These are phyloP conservation scores for Colletotrichum gloeosporioides DNA, from an alignment of 2,329 filamentous ascomycete genomes.

Conservation along the genomic window DNA sequence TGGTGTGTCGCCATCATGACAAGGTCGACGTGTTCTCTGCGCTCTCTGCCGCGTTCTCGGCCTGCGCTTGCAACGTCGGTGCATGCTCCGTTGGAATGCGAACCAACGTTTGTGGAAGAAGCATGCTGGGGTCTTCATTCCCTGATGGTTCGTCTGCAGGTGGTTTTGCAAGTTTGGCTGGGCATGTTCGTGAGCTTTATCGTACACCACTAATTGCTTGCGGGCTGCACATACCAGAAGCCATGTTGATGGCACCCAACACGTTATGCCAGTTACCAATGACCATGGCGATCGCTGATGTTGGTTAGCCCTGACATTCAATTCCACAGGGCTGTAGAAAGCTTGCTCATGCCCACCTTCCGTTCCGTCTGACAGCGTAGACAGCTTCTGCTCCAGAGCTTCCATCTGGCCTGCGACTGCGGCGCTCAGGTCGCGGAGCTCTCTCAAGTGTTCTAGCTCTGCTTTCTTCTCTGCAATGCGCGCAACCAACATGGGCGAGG, in stretches of 20 bases:
- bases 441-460: conserved; percentile 79
- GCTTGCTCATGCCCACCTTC: conserved; percentile 60
- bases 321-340: not conserved
- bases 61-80: conserved; percentile 65
- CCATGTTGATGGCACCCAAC: conserved; percentile 84
- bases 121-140: conserved; percentile 28
- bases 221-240: conserved; percentile 66
- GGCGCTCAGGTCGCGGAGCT: conserved; percentile 79
- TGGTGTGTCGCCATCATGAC: not conserved
- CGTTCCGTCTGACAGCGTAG: conserved; percentile 80
- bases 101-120: conserved; percentile 81
- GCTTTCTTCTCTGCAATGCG: conserved; percentile 87
- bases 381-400: conserved; percentile 77
- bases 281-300: conserved; percentile 78
- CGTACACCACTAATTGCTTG: not conserved
- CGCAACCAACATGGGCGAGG: conserved; percentile 73
- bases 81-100: conserved; percentile 84
- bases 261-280: conserved; percentile 90
- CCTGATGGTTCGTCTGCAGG: conserved; percentile 46
- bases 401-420: conserved; percentile 85
- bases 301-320: not conserved
- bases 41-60: conserved; percentile 56
- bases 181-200: not conserved
- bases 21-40: conserved; percentile 32
- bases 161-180: conserved; percentile 74